A percentile compares a stretch with the other conserved stretches of the same genome.
Conservation (phyloP, 345 rosid species). For the Noccaea bulbosa region DNA sequence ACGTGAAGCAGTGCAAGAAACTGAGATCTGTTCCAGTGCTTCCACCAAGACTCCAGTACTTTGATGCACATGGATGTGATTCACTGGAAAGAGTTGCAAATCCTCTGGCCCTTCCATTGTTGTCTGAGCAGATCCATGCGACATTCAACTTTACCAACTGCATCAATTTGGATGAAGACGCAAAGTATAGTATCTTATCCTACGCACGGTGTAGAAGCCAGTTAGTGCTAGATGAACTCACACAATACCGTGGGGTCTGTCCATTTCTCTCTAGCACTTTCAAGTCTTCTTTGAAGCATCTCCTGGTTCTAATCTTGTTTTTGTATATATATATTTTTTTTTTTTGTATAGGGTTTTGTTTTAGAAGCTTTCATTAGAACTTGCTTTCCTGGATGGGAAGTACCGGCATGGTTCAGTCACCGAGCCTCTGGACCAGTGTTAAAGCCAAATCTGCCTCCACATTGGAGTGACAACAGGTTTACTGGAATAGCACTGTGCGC, state of each 20-base stretch:
- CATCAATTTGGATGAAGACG: constrained; percentile 6
- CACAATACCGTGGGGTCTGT: not conserved
- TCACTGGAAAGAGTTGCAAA: constrained; percentile 13
- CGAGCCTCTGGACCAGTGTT: not conserved
- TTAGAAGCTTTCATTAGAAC: not conserved
- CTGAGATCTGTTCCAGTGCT: constrained; percentile 6
- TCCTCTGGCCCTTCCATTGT: not conserved
- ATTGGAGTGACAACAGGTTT: not conserved
- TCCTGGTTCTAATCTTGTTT: not conserved
- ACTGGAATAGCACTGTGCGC: not conserved
- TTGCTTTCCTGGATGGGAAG: constrained; percentile 28
- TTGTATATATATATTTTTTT: not conserved
- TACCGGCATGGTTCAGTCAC: not conserved
- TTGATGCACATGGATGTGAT: constrained; percentile 22
- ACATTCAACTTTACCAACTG: constrained; percentile 24
- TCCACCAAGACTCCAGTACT: constrained; percentile 24
- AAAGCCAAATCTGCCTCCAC: not conserved
- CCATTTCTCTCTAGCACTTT: not conserved
- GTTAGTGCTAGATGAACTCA: not conserved
- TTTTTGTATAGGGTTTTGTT: not conserved
- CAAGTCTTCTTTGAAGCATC: not conserved
- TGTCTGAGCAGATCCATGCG: constrained; percentile 12
- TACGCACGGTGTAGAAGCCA: constrained; percentile 1
- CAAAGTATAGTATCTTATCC: not conserved
- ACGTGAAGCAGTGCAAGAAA: constrained; percentile 8